Percentiles rank a stretch among this genome's conserved stretches.
phyloP scores from a whole-genome alignment of 1,284 basidiomycete species.

The Wolfiporia cocos region DNA sequence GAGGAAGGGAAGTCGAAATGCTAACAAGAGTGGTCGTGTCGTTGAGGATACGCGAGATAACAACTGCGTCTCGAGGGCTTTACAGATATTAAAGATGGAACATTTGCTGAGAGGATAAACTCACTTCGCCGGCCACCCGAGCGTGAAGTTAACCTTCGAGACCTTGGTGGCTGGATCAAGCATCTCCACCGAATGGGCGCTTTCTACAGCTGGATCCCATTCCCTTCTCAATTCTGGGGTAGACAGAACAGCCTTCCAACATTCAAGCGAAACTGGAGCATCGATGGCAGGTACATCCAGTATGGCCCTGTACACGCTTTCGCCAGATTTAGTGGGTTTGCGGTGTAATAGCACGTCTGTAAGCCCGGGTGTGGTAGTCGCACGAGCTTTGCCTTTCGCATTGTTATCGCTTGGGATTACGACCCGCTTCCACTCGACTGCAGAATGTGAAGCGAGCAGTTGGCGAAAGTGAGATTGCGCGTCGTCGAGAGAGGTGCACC shows the following conservation, averaged over 20 bases:
- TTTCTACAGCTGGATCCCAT: conserved; percentile 93
- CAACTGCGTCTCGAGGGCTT: conserved; percentile 90
- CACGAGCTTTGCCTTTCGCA: conserved; percentile 57
- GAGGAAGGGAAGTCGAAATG: conserved; percentile 92
- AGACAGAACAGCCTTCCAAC: conserved; percentile 78
- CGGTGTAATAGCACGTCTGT: conserved; percentile 68
- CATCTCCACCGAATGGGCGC: conserved; percentile 78
- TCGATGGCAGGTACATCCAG: conserved; percentile 71
- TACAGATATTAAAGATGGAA: conserved; percentile 10
- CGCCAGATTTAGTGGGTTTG: conserved; percentile 55
- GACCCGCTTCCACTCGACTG: conserved; percentile 68
- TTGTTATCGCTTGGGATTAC: conserved; percentile 38
- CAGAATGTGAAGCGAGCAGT: conserved; percentile 56
- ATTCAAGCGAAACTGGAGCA: conserved; percentile 61
- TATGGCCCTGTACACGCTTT: conserved; percentile 77
- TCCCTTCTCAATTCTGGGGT: conserved; percentile 84
- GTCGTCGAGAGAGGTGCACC: conserved; percentile 63
- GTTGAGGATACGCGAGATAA: conserved; percentile 81
- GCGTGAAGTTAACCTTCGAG: conserved; percentile 82
- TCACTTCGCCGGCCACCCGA: conserved; percentile 96
- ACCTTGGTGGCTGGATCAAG: conserved; percentile 85
- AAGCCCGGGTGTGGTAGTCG: conserved; percentile 46
- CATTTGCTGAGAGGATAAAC: conserved; percentile 23
- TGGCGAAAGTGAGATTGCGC: conserved; percentile 69
- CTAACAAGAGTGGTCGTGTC: conserved; percentile 85